These are phyloP conservation scores for Xylaria digitata DNA, from an alignment of 2,329 filamentous ascomycete genomes.

Conservation along the genomic window DNA sequence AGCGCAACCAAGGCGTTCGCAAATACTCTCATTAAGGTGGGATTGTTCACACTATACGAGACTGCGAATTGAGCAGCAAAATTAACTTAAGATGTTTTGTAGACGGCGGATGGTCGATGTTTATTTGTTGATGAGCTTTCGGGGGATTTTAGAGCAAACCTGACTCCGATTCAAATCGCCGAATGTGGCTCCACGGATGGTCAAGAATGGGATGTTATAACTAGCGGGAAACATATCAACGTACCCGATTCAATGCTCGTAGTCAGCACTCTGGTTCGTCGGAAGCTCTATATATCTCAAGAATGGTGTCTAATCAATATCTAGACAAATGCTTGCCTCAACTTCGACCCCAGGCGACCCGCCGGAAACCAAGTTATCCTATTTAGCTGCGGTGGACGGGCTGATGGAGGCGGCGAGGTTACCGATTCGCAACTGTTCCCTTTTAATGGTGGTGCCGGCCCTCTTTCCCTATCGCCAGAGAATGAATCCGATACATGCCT, in stretches of 20 bases:
- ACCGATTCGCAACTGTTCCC: constrained; percentile 65
- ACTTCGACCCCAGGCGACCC: constrained; percentile 65
- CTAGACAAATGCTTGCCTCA: constrained; percentile 67
- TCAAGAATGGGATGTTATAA: constrained; percentile 59
- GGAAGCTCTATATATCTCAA: not conserved
- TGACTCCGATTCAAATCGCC: constrained; percentile 56
- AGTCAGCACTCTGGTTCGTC: constrained; percentile 62
- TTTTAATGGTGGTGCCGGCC: constrained; percentile 56
- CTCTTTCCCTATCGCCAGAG: constrained; percentile 58
- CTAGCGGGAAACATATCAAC: constrained; percentile 62
- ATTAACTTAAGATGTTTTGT: constrained; percentile 23
- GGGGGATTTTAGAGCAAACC: constrained; percentile 59
- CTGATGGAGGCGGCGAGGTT: constrained; percentile 63
- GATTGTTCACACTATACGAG: not conserved
- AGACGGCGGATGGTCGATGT: constrained; percentile 57
- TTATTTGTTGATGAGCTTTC: constrained; percentile 57
- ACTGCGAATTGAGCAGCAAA: not conserved
- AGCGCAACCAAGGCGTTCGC: constrained; percentile 57
- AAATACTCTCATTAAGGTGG: constrained; percentile 53
- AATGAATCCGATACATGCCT: constrained; percentile 62
- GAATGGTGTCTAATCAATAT: constrained; percentile 20
- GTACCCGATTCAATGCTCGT: constrained; percentile 60
- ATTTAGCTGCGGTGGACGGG: constrained; percentile 69
- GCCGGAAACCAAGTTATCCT: constrained; percentile 65
- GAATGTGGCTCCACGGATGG: constrained; percentile 56